A percentile compares a stretch with the other conserved stretches of the same genome.
phyloP scores from a whole-genome alignment of 495 filamentous ascomycete genomes.

The Xylaria scruposa region DNA sequence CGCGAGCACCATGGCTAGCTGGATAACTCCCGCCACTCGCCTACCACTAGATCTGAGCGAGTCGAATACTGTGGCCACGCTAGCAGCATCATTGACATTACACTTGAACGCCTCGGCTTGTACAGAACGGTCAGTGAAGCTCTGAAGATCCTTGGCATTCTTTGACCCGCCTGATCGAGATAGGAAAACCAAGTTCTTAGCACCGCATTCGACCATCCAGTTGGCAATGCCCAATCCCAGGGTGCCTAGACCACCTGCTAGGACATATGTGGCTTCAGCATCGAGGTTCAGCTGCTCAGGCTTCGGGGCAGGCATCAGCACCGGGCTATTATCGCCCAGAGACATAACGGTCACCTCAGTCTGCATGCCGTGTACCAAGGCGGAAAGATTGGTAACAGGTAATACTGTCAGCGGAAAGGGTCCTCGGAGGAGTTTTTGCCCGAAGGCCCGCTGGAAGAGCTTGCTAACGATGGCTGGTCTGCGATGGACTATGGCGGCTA shows the following conservation, averaged over 20 bases:
- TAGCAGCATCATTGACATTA: slow-evolving; percentile 37
- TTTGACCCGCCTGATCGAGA: slow-evolving; percentile 48
- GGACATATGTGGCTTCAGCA: slow-evolving; percentile 50
- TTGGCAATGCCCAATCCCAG: slow-evolving; percentile 56
- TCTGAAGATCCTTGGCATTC: slow-evolving; percentile 13
- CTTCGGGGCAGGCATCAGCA: slow-evolving; percentile 1
- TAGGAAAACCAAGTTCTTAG: slow-evolving; percentile 56
- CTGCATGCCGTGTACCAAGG: background rate
- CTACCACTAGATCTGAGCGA: background rate
- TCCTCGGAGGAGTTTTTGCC: background rate
- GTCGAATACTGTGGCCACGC: slow-evolving; percentile 22
- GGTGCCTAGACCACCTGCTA: slow-evolving; percentile 61
- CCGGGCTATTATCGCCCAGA: background rate
- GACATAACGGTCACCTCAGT: background rate
- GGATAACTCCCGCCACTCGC: slow-evolving; percentile 11
- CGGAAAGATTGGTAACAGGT: background rate
- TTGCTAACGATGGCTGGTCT: background rate
- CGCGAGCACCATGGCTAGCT: slow-evolving; percentile 24
- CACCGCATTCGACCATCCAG: slow-evolving; percentile 56
- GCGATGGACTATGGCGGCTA: background rate
- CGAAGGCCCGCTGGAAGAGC: slow-evolving; percentile 1
- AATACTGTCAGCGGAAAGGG: background rate
- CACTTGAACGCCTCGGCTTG: slow-evolving; percentile 34
- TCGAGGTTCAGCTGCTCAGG: slow-evolving; percentile 29
- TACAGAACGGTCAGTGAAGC: slow-evolving; percentile 14